Evolutionary conservation across 805 yeast species (phyloP).

Genomic region (Zygotorulaspora chibaensis): DNA sequence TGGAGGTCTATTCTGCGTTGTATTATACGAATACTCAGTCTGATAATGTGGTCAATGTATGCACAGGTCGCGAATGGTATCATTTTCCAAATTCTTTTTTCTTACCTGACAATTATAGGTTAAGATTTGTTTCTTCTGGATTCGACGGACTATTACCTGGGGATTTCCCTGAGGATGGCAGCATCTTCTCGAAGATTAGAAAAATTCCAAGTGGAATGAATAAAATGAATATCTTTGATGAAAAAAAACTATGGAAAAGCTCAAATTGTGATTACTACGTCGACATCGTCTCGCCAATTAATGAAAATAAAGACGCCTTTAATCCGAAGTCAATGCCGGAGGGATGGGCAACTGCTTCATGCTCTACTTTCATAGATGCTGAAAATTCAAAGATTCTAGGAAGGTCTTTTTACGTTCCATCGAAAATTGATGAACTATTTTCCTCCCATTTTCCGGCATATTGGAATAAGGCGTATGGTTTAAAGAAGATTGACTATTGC

Average conservation of each 20-base stretch:
- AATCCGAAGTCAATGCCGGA: slow-evolving; percentile 21
- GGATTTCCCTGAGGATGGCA: slow-evolving; percentile 55
- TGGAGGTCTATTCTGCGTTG: slow-evolving; percentile 47
- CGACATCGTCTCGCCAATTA: slow-evolving; percentile 55
- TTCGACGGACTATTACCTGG: slow-evolving; percentile 89
- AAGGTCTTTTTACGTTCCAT: slow-evolving; percentile 52
- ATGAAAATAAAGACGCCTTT: slow-evolving; percentile 42
- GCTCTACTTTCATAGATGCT: slow-evolving; percentile 50
- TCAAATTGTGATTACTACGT: slow-evolving; percentile 63
- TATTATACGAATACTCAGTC: slow-evolving; percentile 30
- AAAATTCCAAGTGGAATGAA: slow-evolving; percentile 64
- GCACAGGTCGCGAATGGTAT: slow-evolving; percentile 96
- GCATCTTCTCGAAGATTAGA: slow-evolving; percentile 40
- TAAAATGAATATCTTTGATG: slow-evolving; percentile 63
- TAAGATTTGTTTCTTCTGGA: slow-evolving; percentile 68
- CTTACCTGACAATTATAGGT: slow-evolving; percentile 56
- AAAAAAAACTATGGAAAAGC: slow-evolving; percentile 47
- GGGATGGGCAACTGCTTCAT: slow-evolving; percentile 47
- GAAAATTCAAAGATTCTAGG: slow-evolving; percentile 52
- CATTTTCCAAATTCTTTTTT: slow-evolving; percentile 87
- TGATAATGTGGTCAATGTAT: slow-evolving; percentile 47
- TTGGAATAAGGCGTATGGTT: slow-evolving; percentile 29
- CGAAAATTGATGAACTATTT: slow-evolving; percentile 29
- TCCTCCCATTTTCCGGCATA: slow-evolving; percentile 11
- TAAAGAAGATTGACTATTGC: slow-evolving; percentile 51